Base-by-base conservation (phyloP, 75 land plant genomes). In the Picea glauca region DNA sequence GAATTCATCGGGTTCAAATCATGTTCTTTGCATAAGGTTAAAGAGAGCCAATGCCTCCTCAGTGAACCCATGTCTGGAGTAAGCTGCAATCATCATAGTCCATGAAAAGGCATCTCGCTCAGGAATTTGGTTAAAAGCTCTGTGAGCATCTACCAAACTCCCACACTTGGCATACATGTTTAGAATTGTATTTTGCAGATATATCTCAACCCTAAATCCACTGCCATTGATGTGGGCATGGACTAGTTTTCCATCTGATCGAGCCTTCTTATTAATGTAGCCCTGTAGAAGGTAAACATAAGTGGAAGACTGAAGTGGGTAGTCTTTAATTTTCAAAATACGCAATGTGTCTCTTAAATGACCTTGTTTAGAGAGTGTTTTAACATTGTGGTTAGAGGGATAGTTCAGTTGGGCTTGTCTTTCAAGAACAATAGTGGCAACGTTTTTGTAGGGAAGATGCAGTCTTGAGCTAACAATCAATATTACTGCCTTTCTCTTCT, bases 91-190 rank as follows among this genome's bases (percentile, higher is more conserved):
- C 11, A 80, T 80, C 33, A 60, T 15, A 80, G 79, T 80, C 60
- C 76, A 80, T 78, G 81, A 77, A 7, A 77, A 32, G 9, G 8
- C 46, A 32, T 80, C 81, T 58, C 33, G 80, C 21, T 59, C 58
- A 32, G 62, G 15, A 67, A 80, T 60, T 35, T 58, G 32, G 54
- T 78, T 64, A 61, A 80, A 80, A 33, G 58, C 80, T 4, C 21
- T 26, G 31, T 43, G 32, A 26, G 81, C 64, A 78, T 77, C 59
- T 3, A 11, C 80, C 56, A 77, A 5, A 77, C 80, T 80, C 23
- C 79, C 81, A 35, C 81, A 80, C 67, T 80, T 80, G 31, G 58
- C 81, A 77, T 80, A 80, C 78, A 80, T 76, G 54, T 80, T 80
- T 9, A 80, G 35, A 77, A 80, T 58, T 26, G 80, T 40, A 43